phyloP scores from a whole-genome alignment of 371 early-diverging fungal species.

The Mortierella sp. region DNA sequence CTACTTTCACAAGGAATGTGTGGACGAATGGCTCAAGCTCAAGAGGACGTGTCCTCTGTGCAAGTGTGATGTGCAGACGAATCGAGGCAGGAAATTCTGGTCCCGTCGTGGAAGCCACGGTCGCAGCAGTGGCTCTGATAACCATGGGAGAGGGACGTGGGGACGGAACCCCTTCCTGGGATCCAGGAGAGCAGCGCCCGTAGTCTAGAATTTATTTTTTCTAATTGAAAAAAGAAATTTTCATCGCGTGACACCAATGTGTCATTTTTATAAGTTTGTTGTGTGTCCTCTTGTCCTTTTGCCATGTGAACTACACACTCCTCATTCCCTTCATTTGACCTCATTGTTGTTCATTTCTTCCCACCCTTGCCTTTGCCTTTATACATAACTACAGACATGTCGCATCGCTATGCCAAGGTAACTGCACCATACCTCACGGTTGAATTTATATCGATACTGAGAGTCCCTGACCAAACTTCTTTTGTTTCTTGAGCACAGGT shows the following conservation, averaged over 20 bases:
- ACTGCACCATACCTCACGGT: too few relatives aligned
- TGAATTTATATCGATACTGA: too few relatives aligned
- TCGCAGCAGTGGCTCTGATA: conserved; percentile 5
- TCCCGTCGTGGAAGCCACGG: conserved; percentile 13
- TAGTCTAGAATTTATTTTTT: too few relatives aligned
- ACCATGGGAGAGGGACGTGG: background rate
- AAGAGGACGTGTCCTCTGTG: conserved; percentile 60
- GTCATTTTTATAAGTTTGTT: background rate
- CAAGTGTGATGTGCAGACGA: conserved; percentile 39
- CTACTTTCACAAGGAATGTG: conserved; percentile 87
- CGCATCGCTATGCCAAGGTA: conserved; percentile 39
- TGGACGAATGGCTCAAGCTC: conserved; percentile 81
- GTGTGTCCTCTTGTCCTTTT: background rate
- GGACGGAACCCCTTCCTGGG: background rate
- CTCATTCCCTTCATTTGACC: too few relatives aligned
- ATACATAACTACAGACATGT: conserved; percentile 2
- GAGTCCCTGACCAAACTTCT: too few relatives aligned
- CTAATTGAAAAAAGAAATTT: too few relatives aligned
- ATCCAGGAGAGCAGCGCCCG: too few relatives aligned
- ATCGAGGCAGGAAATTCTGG: conserved; percentile 21
- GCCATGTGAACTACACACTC: background rate
- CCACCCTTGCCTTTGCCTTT: background rate
- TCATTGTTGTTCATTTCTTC: too few relatives aligned
- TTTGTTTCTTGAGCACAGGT: too few relatives aligned
- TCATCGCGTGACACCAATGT: too few relatives aligned